Evolutionary conservation across 805 yeast genomes (phyloP).

Genomic region (Cyberlindnera lachancei): DNA sequence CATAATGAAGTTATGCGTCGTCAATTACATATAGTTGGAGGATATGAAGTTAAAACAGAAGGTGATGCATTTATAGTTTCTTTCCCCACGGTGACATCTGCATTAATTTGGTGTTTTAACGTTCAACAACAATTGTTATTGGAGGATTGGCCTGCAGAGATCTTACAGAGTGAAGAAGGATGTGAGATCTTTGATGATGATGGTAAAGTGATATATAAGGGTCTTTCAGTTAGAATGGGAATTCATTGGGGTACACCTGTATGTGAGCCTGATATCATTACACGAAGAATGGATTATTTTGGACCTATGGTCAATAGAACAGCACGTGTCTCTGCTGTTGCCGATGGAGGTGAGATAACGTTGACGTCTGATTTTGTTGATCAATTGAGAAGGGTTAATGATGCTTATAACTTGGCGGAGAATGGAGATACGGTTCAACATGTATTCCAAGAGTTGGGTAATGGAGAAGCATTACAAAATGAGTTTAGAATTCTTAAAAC

Average conservation of each 20-base stretch:
- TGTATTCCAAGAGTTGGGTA: slow-evolving; percentile 35
- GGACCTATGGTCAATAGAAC: slow-evolving; percentile 99
- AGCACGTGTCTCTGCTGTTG: slow-evolving; percentile 86
- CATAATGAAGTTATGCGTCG: slow-evolving; percentile 95
- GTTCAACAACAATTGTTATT: slow-evolving; percentile 78
- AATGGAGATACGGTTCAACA: slow-evolving; percentile 25
- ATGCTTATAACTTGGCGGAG: slow-evolving; percentile 13
- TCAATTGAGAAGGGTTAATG: slow-evolving; percentile 56
- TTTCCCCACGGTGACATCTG: slow-evolving; percentile 86
- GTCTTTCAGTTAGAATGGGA: slow-evolving; percentile 96
- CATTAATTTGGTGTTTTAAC: slow-evolving; percentile 88
- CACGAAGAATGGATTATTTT: slow-evolving; percentile 96
- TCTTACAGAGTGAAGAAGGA: slow-evolving; percentile 78
- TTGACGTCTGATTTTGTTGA: slow-evolving; percentile 74
- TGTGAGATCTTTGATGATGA: slow-evolving; percentile 63
- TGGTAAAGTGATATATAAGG: slow-evolving; percentile 62
- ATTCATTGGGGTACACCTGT: slow-evolving; percentile 98
- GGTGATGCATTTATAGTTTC: slow-evolving; percentile 99
- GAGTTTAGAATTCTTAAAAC: slow-evolving; percentile 60
- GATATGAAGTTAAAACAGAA: slow-evolving; percentile 97
- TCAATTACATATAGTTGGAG: slow-evolving; percentile 86
- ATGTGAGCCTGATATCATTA: slow-evolving; percentile 88
- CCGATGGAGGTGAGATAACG: slow-evolving; percentile 97
- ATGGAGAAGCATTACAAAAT: slow-evolving; percentile 52
- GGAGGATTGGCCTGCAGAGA: slow-evolving; percentile 95